Base-by-base conservation (phyloP, 2,329 filamentous ascomycete genomes). In the Rhexocercosporidium sp. region DNA sequence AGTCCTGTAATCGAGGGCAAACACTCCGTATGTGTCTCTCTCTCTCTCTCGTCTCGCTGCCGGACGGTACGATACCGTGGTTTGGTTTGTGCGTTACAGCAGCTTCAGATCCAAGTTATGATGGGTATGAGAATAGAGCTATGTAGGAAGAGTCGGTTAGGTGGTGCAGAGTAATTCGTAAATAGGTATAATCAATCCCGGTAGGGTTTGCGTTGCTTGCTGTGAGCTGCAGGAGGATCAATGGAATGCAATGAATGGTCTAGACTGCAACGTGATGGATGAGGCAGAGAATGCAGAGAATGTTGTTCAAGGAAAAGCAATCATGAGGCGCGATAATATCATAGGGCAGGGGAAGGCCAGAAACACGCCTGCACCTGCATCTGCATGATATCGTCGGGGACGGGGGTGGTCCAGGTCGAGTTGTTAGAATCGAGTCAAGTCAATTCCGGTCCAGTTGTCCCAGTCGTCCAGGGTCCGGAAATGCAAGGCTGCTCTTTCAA, bases 311-410 rank as follows among this genome's bases (percentile, higher is more conserved):
- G 41, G 39, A 62, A 62, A 70, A 70, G 66, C 56, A 68, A 65
- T 53, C 44, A 64, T 66, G 60, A 62, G 68, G 68, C 59, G 60
- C 60, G 60, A 56, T 57, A 61, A 60, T 47, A 57, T 68, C 68
- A 66, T 70, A 64, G 66, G 66, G 60, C 66, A 70, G 61, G 56
- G 63, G 25, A 59, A 44, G 64, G 51, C 44, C 34, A 47, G 27
- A 49, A 46, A 46, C 46, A 62, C 14, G 59, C 44, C 59, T 53
- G 60, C 59, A 51, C 39, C 34, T 57, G 51, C 53, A 39, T 57
- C 53, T 57, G 53, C 53, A 57, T 57, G 39, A 44, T 31, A 31
- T 31, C 47, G 56, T 16, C 37, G 34, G 57, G 20, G 57, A 46
- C 41, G 27, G 41, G 27, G 59, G 27, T 46, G 16, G 7, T n/a